phyloP scores from a whole-genome alignment of 257 asterid genomes.

The Solanum bulbocastanum region DNA sequence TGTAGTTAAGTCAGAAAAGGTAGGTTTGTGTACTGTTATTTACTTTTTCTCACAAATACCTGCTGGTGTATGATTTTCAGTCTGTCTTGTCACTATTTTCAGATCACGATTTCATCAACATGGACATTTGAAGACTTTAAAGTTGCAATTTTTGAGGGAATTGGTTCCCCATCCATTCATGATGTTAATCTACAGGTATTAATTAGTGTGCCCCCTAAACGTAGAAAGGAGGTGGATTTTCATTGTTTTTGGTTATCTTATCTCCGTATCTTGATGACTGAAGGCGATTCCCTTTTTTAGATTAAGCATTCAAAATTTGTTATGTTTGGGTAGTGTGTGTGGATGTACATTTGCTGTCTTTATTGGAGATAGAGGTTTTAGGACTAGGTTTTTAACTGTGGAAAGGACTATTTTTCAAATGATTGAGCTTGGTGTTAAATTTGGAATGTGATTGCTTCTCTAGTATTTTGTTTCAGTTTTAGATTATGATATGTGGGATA shows the following conservation, averaged over 20 bases:
- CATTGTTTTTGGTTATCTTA: neutral
- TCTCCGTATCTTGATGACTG: neutral
- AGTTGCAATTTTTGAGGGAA: constrained; percentile 38
- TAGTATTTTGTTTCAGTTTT: neutral
- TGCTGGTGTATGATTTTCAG: neutral
- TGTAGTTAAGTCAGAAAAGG: constrained; percentile 70
- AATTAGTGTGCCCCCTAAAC: neutral
- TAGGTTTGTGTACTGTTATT: constrained; percentile 3
- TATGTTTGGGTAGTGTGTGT: neutral
- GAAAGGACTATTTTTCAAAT: neutral
- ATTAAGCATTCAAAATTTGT: neutral
- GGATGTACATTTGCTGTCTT: neutral
- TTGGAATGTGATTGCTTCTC: neutral
- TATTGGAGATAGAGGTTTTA: neutral
- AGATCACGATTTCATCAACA: constrained; percentile 58
- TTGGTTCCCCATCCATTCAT: constrained; percentile 35
- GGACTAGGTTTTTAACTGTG: neutral
- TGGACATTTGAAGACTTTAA: constrained; percentile 79
- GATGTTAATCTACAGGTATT: constrained; percentile 79
- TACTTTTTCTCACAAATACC: neutral
- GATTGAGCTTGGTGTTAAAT: neutral
- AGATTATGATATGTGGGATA: neutral
- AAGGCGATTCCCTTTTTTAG: neutral
- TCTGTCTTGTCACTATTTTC: neutral
- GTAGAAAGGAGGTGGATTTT: neutral